These are phyloP conservation scores for Calonectria naviculata DNA, from an alignment of 2,329 filamentous ascomycete genomes.

Conservation along the genomic window DNA sequence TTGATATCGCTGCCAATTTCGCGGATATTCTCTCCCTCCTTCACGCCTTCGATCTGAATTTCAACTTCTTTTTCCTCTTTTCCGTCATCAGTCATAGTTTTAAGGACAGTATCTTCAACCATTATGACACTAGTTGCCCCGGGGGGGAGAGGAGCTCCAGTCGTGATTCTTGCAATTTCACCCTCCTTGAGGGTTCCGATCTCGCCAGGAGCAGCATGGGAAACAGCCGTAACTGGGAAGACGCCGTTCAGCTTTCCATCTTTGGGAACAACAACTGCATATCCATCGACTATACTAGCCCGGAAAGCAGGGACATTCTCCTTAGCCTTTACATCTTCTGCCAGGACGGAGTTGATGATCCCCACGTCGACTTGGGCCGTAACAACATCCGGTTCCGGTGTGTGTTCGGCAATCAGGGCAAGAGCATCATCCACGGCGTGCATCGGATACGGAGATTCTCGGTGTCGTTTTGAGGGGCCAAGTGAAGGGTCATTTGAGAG, in stretches of 20 bases:
- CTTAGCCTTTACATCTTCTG: constrained; percentile 81
- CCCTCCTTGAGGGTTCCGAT: constrained; percentile 74
- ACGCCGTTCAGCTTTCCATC: constrained; percentile 77
- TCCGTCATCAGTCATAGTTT: constrained; percentile 80
- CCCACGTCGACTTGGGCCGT: constrained; percentile 70
- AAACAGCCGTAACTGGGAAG: constrained; percentile 88
- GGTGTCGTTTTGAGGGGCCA: constrained; percentile 76
- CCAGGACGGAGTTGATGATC: constrained; percentile 82
- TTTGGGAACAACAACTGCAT: constrained; percentile 79
- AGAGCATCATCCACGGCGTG: constrained; percentile 86
- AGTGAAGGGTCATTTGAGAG: constrained; percentile 71
- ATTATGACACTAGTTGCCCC: constrained; percentile 91
- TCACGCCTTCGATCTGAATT: constrained; percentile 82
- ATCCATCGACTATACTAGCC: constrained; percentile 97
- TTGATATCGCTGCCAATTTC: constrained; percentile 91
- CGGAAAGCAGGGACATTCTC: constrained; percentile 93
- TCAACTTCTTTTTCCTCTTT: constrained; percentile 89
- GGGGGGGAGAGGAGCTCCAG: constrained; percentile 88
- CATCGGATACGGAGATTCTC: constrained; percentile 94
- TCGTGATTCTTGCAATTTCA: constrained; percentile 90
- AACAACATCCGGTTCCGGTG: constrained; percentile 70
- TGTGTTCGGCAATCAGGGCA: constrained; percentile 76
- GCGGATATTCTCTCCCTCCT: constrained; percentile 86
- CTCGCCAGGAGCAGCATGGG: constrained; percentile 83
- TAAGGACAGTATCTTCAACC: constrained; percentile 90